phyloP scores from a whole-genome alignment of 192 early-diverging fungal genomes.

The Linnemannia hyalina region DNA sequence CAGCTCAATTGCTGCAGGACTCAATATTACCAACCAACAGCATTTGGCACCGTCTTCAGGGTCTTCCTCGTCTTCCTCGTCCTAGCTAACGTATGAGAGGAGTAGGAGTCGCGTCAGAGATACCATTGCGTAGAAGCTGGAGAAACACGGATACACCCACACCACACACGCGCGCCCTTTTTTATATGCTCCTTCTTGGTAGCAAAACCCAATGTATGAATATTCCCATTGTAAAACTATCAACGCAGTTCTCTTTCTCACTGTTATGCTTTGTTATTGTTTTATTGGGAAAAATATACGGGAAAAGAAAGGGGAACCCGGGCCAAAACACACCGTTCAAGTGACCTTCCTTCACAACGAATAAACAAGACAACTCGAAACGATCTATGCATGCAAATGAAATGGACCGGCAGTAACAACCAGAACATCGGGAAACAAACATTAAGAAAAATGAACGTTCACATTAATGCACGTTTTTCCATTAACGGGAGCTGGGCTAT shows the following conservation, averaged over 20 bases:
- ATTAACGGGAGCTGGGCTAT: no score
- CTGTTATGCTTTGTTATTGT: neutral
- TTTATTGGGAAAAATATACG: neutral
- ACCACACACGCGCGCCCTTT: neutral
- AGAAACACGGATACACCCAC: neutral
- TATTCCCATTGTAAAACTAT: slow-evolving; percentile 7
- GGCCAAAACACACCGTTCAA: neutral
- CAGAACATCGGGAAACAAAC: neutral
- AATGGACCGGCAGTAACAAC: neutral
- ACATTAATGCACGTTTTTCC: no score
- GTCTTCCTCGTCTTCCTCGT: neutral
- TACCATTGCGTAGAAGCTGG: neutral
- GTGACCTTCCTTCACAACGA: neutral
- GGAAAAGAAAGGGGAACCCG: neutral
- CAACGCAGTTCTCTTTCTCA: neutral
- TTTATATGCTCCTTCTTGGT: neutral
- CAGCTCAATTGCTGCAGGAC: slow-evolving; percentile 28
- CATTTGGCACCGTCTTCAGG: neutral
- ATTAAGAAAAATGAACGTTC: no score
- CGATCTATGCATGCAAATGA: neutral
- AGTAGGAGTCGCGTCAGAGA: neutral
- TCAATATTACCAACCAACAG: neutral
- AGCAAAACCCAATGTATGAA: neutral
- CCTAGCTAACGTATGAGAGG: neutral
- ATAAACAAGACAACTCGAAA: neutral